These are phyloP conservation scores for Phalaenopsis hybrid DNA, from an alignment of 116 monocot genomes.

Conservation along the genomic window DNA sequence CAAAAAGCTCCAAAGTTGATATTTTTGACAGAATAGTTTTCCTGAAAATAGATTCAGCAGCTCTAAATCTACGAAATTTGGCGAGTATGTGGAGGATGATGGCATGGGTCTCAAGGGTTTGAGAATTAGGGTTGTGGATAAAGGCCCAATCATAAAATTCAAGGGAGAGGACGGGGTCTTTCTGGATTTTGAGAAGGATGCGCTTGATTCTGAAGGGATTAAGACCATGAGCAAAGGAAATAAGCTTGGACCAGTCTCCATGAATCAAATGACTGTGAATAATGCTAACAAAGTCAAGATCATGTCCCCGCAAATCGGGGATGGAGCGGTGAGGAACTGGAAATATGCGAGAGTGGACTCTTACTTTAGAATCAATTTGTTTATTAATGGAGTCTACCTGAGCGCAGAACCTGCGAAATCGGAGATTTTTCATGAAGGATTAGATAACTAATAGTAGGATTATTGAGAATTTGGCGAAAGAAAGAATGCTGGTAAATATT, in stretches of 20 bases:
- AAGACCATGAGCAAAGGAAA: slow-evolving; percentile 32
- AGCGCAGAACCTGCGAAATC: slow-evolving; percentile 10
- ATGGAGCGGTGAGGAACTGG: slow-evolving; percentile 76
- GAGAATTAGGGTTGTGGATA: slow-evolving; percentile 26
- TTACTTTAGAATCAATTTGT: not conserved
- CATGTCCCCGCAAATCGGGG: slow-evolving; percentile 37
- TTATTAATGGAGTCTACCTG: not conserved
- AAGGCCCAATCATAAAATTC: slow-evolving; percentile 38
- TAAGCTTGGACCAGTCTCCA: slow-evolving; percentile 41
- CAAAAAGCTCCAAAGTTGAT: slow-evolving; percentile 32
- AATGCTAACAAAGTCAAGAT: slow-evolving; percentile 58
- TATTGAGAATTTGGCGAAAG: not conserved
- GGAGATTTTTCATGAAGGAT: slow-evolving; percentile 7
- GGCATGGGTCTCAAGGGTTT: slow-evolving; percentile 30
- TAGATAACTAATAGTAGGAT: not conserved
- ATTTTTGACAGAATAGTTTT: slow-evolving; percentile 23
- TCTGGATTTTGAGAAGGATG: slow-evolving; percentile 43
- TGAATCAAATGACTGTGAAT: slow-evolving; percentile 59
- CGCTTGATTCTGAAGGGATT: slow-evolving; percentile 47
- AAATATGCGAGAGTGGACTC: slow-evolving; percentile 9
- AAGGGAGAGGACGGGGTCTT: slow-evolving; percentile 62
- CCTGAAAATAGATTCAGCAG: slow-evolving; percentile 45
- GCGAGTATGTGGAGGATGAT: slow-evolving; percentile 66
- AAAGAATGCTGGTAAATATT: not conserved
- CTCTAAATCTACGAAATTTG: slow-evolving; percentile 26